Evolutionary conservation across 371 early-diverging fungal species (phyloP).

Genomic region (Entomophthora muscae): DNA sequence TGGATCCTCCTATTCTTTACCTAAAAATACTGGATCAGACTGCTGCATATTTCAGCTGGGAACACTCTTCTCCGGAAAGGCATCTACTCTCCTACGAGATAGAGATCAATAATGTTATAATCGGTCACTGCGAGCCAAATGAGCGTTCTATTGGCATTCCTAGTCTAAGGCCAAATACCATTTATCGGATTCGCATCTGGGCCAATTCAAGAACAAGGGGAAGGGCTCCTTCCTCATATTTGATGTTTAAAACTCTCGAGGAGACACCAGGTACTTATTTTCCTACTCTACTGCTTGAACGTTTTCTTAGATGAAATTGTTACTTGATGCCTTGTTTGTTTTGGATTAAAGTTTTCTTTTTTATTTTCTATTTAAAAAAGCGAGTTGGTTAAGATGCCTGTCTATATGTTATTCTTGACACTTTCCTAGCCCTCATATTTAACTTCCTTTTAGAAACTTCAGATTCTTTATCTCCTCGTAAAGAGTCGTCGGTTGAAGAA

Average conservation of each 20-base stretch:
- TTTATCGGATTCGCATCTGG: conserved; percentile 4
- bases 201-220: conserved; percentile 3
- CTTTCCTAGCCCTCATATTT: too few species aligned
- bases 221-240: neutral
- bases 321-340: too few species aligned
- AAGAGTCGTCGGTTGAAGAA: neutral
- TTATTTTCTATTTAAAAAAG: too few species aligned
- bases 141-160: neutral
- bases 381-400: too few species aligned
- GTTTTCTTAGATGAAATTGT: too few species aligned
- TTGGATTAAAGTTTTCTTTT: too few species aligned
- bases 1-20: conserved; percentile 6
- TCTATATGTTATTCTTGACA: too few species aligned
- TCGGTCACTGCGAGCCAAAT: neutral
- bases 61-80: neutral
- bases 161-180: conserved; percentile 1
- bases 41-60: conserved; percentile 7
- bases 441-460: too few species aligned
- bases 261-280: neutral
- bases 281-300: too few species aligned
- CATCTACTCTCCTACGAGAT: neutral
- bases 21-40: neutral
- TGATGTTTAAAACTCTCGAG: conserved; percentile 1
- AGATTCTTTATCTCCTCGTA: neutral
- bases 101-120: conserved; percentile 6